Percentiles rank a stretch among this genome's conserved stretches.
These are phyloP conservation scores for Mytilinidion resinicola DNA, from an alignment of 495 filamentous ascomycete genomes.

Conservation along the genomic window DNA sequence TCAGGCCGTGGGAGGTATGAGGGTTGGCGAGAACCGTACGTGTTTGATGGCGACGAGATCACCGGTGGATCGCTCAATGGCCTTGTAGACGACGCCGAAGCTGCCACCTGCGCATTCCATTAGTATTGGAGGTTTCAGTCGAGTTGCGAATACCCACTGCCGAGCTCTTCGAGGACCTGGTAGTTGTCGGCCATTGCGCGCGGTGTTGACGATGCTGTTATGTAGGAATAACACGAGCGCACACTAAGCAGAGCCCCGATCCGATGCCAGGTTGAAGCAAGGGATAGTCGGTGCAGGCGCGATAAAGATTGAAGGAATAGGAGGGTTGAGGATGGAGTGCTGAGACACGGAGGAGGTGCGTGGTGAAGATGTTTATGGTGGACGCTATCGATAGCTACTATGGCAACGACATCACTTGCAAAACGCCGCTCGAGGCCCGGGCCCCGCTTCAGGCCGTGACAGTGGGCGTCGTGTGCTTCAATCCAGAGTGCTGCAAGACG, in stretches of 20 bases:
- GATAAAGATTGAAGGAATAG: neutral
- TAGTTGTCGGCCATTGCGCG: conserved; percentile 67
- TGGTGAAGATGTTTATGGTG: neutral
- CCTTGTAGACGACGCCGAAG: conserved; percentile 96
- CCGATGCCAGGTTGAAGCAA: conserved; percentile 13
- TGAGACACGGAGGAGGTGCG: neutral
- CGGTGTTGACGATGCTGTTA: conserved; percentile 7
- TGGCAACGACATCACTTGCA: neutral
- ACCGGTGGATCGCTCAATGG: conserved; percentile 74
- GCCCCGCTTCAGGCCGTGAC: too few species aligned
- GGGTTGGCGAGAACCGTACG: conserved; percentile 39
- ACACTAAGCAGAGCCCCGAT: conserved; percentile 1
- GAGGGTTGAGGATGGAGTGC: neutral
- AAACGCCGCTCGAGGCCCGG: too few species aligned
- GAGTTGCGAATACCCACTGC: conserved; percentile 55
- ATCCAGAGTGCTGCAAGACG: too few species aligned
- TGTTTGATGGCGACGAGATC: conserved; percentile 91
- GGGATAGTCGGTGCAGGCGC: conserved; percentile 11
- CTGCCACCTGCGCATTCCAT: conserved; percentile 60
- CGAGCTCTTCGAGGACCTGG: conserved; percentile 86
- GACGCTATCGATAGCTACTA: conserved; percentile 1
- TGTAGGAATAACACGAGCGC: conserved; percentile 13
- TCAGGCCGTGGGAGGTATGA: neutral
- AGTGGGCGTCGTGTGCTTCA: too few species aligned
- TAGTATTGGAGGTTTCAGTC: neutral